These are phyloP conservation scores for Calonectria naviculata DNA, from an alignment of 2,329 filamentous ascomycete species.

Conservation along the genomic window DNA sequence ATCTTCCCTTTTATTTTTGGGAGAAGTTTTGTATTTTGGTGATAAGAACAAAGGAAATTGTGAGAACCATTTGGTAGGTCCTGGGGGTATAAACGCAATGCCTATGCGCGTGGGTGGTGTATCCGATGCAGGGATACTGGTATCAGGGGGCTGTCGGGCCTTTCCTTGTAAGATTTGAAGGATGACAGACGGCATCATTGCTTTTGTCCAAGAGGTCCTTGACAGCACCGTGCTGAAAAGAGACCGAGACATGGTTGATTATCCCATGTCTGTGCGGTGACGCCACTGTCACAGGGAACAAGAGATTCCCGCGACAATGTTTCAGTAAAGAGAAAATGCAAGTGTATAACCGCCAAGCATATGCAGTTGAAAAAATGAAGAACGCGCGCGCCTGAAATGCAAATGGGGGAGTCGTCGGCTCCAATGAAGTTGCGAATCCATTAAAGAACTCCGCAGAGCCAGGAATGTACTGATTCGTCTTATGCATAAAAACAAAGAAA, in stretches of 20 bases:
- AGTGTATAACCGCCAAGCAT: slow-evolving; percentile 3
- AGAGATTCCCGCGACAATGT: slow-evolving; percentile 33
- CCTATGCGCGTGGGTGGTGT: slow-evolving; percentile 36
- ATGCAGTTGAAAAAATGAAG: slow-evolving; percentile 26
- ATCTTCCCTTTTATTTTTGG: slow-evolving; percentile 27
- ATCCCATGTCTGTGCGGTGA: slow-evolving; percentile 33
- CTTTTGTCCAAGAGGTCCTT: slow-evolving; percentile 21
- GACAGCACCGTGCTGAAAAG: slow-evolving; percentile 7
- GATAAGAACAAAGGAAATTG: slow-evolving; percentile 36
- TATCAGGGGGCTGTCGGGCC: slow-evolving; percentile 38
- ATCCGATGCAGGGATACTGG: slow-evolving; percentile 39
- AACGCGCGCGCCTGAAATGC: slow-evolving; percentile 37
- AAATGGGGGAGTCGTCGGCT: slow-evolving; percentile 29
- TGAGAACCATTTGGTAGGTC: slow-evolving; percentile 28
- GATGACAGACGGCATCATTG: slow-evolving; percentile 29
- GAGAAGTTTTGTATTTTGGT: slow-evolving; percentile 14
- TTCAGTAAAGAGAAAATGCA: slow-evolving; percentile 16
- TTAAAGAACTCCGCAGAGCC: slow-evolving; percentile 28
- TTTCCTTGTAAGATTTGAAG: slow-evolving; percentile 18
- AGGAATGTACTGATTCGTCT: slow-evolving; percentile 28
- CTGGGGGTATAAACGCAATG: slow-evolving; percentile 41
- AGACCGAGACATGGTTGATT: slow-evolving; percentile 35
- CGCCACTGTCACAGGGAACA: slow-evolving; percentile 27
- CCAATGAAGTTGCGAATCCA: slow-evolving; percentile 25
- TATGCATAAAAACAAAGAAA: slow-evolving; percentile 37